Conservation (phyloP, 2,329 filamentous ascomycete species). For the Pseudocercospora pini-densiflorae region DNA sequence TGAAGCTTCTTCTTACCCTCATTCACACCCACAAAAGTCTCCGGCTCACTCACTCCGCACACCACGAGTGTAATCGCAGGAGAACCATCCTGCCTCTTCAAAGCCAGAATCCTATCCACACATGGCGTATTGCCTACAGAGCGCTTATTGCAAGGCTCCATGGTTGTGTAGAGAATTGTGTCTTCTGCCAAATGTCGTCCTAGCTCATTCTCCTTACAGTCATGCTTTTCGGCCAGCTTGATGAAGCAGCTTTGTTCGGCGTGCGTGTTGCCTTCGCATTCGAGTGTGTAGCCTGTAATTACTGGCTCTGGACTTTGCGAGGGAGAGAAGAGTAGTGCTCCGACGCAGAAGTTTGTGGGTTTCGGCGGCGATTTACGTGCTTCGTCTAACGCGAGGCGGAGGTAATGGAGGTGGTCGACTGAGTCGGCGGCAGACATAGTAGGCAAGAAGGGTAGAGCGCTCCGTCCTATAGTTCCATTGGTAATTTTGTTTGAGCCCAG, state of each 20-base stretch:
- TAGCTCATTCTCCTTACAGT: constrained; percentile 59
- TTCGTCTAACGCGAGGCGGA: constrained; percentile 74
- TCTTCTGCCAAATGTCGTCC: constrained; percentile 56
- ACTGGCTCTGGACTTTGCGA: constrained; percentile 58
- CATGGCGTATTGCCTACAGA: constrained; percentile 77
- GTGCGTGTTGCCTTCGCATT: constrained; percentile 91
- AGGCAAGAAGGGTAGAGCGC: not conserved
- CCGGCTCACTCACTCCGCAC: constrained; percentile 85
- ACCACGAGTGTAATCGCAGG: constrained; percentile 76
- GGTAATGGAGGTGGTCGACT: constrained; percentile 49
- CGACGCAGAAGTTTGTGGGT: constrained; percentile 91
- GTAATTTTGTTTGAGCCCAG: not conserved
- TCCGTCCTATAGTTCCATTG: not conserved
- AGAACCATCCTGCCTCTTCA: constrained; percentile 52
- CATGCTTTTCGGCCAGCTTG: constrained; percentile 61
- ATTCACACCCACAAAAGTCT: constrained; percentile 85
- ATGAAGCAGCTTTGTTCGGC: constrained; percentile 90
- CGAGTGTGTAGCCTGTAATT: constrained; percentile 86
- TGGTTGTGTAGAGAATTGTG: constrained; percentile 82
- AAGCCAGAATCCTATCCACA: constrained; percentile 73
- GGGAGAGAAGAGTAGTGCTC: constrained; percentile 69
- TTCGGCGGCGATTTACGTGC: constrained; percentile 81
- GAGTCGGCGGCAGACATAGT: constrained; percentile 17
- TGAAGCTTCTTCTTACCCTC: constrained; percentile 72
- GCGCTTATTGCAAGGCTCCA: constrained; percentile 80